Conservation (phyloP, 164 flowering plant genomes). For the Vitis riparia region DNA sequence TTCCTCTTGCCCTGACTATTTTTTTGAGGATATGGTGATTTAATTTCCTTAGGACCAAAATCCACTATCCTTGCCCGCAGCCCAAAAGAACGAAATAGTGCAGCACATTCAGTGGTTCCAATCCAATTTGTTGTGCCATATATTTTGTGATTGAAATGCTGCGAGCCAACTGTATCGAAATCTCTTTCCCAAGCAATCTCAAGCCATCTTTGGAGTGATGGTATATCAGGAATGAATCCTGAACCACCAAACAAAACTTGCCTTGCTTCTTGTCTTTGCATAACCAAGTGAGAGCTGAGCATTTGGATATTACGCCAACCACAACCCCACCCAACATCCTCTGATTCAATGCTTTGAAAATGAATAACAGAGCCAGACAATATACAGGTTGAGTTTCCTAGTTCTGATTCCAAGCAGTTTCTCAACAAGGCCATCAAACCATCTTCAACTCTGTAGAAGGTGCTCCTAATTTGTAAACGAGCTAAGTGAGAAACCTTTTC, state of each 20-base stretch:
- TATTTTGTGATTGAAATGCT: conserved; percentile 51
- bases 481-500: conserved; percentile 37
- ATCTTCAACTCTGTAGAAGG: conserved; percentile 46
- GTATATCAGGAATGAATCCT: conserved; percentile 79
- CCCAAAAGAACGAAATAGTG: conserved; percentile 86
- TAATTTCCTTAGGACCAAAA: conserved; percentile 54
- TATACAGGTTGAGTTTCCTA: conserved; percentile 32
- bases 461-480: conserved; percentile 41
- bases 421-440: conserved; percentile 63
- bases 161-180: conserved; percentile 63
- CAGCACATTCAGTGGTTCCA: conserved; percentile 92
- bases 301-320: conserved; percentile 98
- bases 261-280: conserved; percentile 55
- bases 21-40: conserved; percentile 14
- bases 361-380: conserved; percentile 60
- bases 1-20: conserved; percentile 32
- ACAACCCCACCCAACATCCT: conserved; percentile 92
- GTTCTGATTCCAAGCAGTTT: conserved; percentile 62
- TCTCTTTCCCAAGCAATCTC: conserved; percentile 90
- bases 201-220: conserved; percentile 86
- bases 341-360: conserved; percentile 57
- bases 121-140: conserved; percentile 76
- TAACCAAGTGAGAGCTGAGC: conserved; percentile 74
- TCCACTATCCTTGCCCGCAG: conserved; percentile 79
- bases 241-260: conserved; percentile 70